Percentiles rank a stretch among this genome's conserved stretches.
These are phyloP conservation scores for Sporodiniella umbellata DNA, from an alignment of 371 early-diverging fungal species.

Conservation along the genomic window DNA sequence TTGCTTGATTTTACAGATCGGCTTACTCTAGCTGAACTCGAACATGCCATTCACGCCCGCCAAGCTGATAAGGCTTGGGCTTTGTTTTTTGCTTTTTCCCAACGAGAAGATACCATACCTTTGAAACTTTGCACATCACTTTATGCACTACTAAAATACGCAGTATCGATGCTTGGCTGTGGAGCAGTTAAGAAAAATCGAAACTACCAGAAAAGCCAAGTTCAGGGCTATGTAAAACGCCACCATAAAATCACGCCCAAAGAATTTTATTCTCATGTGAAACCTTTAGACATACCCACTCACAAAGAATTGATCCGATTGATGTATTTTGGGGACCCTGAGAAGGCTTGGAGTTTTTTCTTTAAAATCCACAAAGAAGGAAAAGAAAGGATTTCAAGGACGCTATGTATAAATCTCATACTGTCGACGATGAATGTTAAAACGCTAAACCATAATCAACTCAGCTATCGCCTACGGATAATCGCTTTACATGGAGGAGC, in stretches of 20 bases:
- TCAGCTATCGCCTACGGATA: constrained; percentile 12
- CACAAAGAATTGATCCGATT: constrained; percentile 27
- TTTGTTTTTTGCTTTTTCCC: constrained; percentile 29
- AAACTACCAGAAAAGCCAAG: constrained; percentile 28
- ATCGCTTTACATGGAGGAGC: constrained; percentile 25
- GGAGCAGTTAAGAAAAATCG: constrained; percentile 13
- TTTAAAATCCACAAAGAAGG: constrained; percentile 17
- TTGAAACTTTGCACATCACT: constrained; percentile 26
- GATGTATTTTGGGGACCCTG: constrained; percentile 9
- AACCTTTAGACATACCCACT: constrained; percentile 25
- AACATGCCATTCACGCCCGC: constrained; percentile 26
- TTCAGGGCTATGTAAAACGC: constrained; percentile 29
- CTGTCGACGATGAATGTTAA: constrained; percentile 18
- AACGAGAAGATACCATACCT: constrained; percentile 25
- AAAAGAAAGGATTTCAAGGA: constrained; percentile 16
- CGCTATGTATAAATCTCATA: constrained; percentile 25
- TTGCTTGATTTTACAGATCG: constrained; percentile 27
- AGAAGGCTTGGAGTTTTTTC: constrained; percentile 24
- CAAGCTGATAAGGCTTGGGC: constrained; percentile 45
- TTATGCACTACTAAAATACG: constrained; percentile 35
- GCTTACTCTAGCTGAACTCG: constrained; percentile 30
- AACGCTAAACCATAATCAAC: constrained; percentile 16
- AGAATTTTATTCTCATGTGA: constrained; percentile 20
- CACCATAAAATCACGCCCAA: constrained; percentile 9
- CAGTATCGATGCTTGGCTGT: constrained; percentile 13